Evolutionary conservation across 768 basidiomycete species (phyloP), one percentile per base, ranked within the genome.

Genomic region (Russula ochroleuca): DNA sequence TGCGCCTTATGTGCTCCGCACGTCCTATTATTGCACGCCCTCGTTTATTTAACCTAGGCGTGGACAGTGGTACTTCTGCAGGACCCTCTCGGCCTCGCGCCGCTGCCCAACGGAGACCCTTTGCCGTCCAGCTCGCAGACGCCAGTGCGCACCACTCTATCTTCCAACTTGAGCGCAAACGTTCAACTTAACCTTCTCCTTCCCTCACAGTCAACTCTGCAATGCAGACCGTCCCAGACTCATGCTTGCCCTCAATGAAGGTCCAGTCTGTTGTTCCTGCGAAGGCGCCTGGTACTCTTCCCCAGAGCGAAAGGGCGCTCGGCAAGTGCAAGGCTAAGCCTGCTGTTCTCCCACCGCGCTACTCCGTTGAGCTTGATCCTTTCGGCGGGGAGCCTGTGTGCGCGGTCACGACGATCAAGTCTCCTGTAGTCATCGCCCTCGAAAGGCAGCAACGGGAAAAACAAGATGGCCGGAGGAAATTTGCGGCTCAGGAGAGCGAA

Each of bases 41-140:
- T 52, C 10, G n/a, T 33, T 35, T 28, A 17, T 28, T 13, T 23
- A 2, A 37, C 14, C 21, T 25, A 61, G 59, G 25, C 15, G 45
- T 37, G 21, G 40, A 23, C 31, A 3, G 28, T n/a, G 38, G 23
- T 8, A 43, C 50, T n/a, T 23, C 43, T 48, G 51, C 47, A 19
- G 23, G 47, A 0, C 38, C 40, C 48, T 59, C 38, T 17, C 53
- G 33, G 3, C 31, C 23, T 9, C 47, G 15, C 6, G 11, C 23
- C 4, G 9, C 38, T 49, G 31, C 38, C 6, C 53, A 47, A n/a
- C 52, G 28, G 13, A 52, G 5, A 4, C 43, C 63, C 17, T 50
- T 64, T 33, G 48, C 58, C 1, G 23, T 55, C 38, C 58, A 59
- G 31, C 63, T 64, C 3, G 58, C 59, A 19, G 38, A 60, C 35